These are phyloP conservation scores for Euphrasia arctica DNA, from an alignment of 305 asterid species.

Conservation along the genomic window DNA sequence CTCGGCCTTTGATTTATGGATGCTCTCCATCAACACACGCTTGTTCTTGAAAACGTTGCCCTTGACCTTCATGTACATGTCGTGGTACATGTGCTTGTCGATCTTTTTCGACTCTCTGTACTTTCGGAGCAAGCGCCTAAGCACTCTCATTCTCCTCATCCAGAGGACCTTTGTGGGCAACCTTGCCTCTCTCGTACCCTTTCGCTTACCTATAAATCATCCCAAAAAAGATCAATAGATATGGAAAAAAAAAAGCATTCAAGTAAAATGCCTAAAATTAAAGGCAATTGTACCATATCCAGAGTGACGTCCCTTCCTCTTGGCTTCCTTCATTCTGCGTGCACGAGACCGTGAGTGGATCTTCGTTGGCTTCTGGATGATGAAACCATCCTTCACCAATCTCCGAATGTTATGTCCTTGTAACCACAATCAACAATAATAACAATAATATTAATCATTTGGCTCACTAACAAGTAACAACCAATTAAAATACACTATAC, in stretches of 20 bases:
- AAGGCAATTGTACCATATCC: slow-evolving; percentile 55
- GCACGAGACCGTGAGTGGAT: slow-evolving; percentile 81
- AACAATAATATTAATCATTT: neutral
- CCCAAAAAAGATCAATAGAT: neutral
- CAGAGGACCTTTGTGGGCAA: slow-evolving; percentile 69
- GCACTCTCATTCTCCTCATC: slow-evolving; percentile 80
- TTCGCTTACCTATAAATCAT: slow-evolving; percentile 55
- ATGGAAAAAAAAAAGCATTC: neutral
- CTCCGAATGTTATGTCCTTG: slow-evolving; percentile 70
- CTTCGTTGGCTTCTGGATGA: slow-evolving; percentile 76
- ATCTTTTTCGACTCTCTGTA: slow-evolving; percentile 71
- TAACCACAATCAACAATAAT: neutral
- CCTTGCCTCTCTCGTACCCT: slow-evolving; percentile 81
- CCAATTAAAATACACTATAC: too few species aligned
- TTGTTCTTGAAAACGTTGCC: slow-evolving; percentile 83
- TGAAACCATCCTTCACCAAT: slow-evolving; percentile 71
- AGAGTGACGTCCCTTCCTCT: slow-evolving; percentile 82
- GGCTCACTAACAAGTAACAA: too few species aligned
- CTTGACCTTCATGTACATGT: slow-evolving; percentile 88
- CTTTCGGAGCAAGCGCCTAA: slow-evolving; percentile 74
- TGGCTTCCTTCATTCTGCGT: slow-evolving; percentile 76
- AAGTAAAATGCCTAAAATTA: neutral
- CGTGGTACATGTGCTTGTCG: slow-evolving; percentile 83
- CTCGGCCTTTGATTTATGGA: slow-evolving; percentile 82
- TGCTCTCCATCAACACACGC: slow-evolving; percentile 76